Evolutionary conservation across 2,329 filamentous ascomycete species (phyloP).

Genomic region (Trichophyton benhamiae): DNA sequence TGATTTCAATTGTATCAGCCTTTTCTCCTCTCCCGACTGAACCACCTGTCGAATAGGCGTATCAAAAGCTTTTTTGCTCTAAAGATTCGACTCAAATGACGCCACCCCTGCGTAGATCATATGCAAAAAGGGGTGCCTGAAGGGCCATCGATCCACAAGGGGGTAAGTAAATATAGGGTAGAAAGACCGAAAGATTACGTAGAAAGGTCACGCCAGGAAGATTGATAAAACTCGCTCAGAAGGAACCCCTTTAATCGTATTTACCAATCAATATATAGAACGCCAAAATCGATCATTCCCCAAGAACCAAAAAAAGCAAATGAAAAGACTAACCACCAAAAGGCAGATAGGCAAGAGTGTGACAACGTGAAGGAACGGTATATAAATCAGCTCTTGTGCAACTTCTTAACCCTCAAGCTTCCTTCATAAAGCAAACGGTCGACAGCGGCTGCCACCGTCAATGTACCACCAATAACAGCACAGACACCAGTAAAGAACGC

Average conservation of each 20-base stretch:
- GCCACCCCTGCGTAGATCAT: background rate
- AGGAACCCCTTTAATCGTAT: background rate
- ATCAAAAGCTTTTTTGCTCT: background rate
- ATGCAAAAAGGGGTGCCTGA: background rate
- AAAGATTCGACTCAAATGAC: background rate
- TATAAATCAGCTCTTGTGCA: conserved; percentile 47
- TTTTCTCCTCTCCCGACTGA: background rate
- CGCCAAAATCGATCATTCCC: conserved; percentile 1
- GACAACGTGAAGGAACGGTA: background rate
- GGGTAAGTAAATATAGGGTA: too few species aligned
- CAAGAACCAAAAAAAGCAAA: background rate
- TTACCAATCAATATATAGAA: background rate
- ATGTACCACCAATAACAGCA: conserved; percentile 82
- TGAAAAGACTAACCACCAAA: background rate
- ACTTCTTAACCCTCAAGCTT: conserved; percentile 69
- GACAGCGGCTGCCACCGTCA: conserved; percentile 88
- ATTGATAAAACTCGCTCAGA: background rate
- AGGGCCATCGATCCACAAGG: too few species aligned
- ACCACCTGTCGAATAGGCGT: background rate
- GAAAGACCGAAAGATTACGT: too few species aligned
- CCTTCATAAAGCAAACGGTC: conserved; percentile 90
- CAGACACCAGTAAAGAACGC: conserved; percentile 90
- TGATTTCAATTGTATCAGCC: background rate
- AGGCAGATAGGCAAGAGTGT: background rate
- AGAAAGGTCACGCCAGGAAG: background rate